Conservation (phyloP, 1,139 yeast genomes). For the Taiozyma sp. region DNA sequence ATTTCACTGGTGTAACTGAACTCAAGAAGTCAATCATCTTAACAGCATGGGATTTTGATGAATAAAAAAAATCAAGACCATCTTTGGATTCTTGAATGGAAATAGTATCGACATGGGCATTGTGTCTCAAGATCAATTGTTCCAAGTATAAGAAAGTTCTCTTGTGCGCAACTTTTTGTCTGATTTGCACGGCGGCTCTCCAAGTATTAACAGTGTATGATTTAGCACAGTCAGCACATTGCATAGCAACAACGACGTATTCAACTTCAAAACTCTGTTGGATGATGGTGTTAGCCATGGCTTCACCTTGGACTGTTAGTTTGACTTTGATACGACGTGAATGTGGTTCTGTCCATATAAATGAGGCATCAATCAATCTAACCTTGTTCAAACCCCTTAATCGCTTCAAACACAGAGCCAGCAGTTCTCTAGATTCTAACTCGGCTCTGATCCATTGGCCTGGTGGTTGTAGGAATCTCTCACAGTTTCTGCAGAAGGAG, state of each 20-base stretch:
- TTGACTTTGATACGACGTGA: constrained; percentile 90
- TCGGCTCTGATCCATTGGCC: constrained; percentile 89
- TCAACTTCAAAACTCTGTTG: constrained; percentile 97
- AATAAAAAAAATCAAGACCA: constrained; percentile 90
- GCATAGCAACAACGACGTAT: constrained; percentile 91
- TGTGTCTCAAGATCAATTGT: constrained; percentile 88
- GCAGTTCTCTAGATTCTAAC: constrained; percentile 84
- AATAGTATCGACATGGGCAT: constrained; percentile 92
- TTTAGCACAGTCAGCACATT: constrained; percentile 98
- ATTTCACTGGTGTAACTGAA: constrained; percentile 83
- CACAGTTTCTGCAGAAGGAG: constrained; percentile 96
- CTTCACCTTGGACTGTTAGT: constrained; percentile 95
- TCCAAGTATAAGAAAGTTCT: constrained; percentile 93
- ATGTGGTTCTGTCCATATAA: constrained; percentile 99
- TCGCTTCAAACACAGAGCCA: constrained; percentile 85
- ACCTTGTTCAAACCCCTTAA: constrained; percentile 86
- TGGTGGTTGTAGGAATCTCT: constrained; percentile 92
- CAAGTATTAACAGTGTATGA: constrained; percentile 94
- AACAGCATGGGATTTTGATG: constrained; percentile 85
- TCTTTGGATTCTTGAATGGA: constrained; percentile 90
- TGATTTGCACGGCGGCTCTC: constrained; percentile 95
- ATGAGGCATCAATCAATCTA: constrained; percentile 87
- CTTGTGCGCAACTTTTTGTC: constrained; percentile 96
- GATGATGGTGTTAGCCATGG: constrained; percentile 83
- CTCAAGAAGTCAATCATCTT: constrained; percentile 89